Evolutionary conservation across 208 protist species (phyloP).

Genomic region (Trypanosoma theileri): DNA sequence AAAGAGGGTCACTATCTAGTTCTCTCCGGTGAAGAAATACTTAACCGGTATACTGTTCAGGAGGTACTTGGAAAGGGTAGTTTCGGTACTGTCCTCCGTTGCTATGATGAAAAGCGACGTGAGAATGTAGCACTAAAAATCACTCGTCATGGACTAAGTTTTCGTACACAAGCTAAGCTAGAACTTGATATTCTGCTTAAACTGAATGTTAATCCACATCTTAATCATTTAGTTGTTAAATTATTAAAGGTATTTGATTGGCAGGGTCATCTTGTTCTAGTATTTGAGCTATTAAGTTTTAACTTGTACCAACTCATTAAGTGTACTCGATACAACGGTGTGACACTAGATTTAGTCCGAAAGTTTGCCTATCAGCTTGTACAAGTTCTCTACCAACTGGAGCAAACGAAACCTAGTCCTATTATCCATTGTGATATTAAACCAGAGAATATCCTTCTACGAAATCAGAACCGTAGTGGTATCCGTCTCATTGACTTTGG

Average conservation of each 20-base stretch:
- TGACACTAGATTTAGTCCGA: slow-evolving; percentile 79
- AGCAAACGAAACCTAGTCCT: slow-evolving; percentile 74
- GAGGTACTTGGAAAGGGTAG: slow-evolving; percentile 88
- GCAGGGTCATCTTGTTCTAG: slow-evolving; percentile 95
- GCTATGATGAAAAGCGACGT: slow-evolving; percentile 80
- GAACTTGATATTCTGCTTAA: slow-evolving; percentile 84
- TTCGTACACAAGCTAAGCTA: slow-evolving; percentile 80
- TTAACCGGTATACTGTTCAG: slow-evolving; percentile 82
- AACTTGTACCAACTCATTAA: slow-evolving; percentile 97
- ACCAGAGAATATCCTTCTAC: slow-evolving; percentile 94
- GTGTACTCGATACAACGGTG: slow-evolving; percentile 85
- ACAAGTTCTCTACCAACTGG: slow-evolving; percentile 86
- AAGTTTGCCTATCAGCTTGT: slow-evolving; percentile 96
- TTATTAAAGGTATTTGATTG: slow-evolving; percentile 89
- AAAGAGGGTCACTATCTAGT: slow-evolving; percentile 89
- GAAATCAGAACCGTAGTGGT: slow-evolving; percentile 82
- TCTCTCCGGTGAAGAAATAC: slow-evolving; percentile 78
- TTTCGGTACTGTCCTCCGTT: slow-evolving; percentile 90
- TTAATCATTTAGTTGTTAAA: slow-evolving; percentile 81
- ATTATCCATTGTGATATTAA: slow-evolving; percentile 99
- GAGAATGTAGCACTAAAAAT: slow-evolving; percentile 90
- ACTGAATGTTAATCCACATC: slow-evolving; percentile 57
- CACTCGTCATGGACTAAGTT: slow-evolving; percentile 79
- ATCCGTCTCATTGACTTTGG: slow-evolving; percentile 99
- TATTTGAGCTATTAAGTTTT: slow-evolving; percentile 96